Percentiles rank a stretch among this genome's conserved stretches.
These are phyloP conservation scores for Spirogloea muscicola DNA, from an alignment of 139 green algal species.

Conservation along the genomic window DNA sequence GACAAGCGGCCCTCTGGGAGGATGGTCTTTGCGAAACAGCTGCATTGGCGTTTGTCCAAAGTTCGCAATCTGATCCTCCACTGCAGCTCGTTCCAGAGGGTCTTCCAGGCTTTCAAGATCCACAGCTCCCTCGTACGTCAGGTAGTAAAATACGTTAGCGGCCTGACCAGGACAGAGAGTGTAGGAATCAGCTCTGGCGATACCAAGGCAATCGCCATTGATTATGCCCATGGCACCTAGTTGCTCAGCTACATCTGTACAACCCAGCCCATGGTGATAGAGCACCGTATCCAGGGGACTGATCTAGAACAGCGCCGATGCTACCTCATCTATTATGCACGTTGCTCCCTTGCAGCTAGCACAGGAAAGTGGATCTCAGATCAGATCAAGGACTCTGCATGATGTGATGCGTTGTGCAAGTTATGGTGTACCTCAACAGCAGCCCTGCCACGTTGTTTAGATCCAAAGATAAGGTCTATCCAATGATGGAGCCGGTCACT, in stretches of 20 bases:
- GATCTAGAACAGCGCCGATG: no score
- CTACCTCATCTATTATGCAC: no score
- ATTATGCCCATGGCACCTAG: not conserved
- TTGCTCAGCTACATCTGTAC: not conserved
- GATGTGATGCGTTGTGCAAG: constrained; percentile 9
- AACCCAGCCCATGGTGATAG: no score
- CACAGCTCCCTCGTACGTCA: constrained; percentile 55
- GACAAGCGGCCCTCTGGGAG: not conserved
- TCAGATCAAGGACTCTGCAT: no score
- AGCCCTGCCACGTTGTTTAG: constrained; percentile 34
- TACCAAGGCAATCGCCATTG: not conserved
- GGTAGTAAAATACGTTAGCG: constrained; percentile 59
- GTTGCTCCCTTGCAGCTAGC: no score
- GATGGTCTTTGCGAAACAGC: constrained; percentile 44
- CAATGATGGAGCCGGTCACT: constrained; percentile 58
- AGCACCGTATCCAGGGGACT: no score
- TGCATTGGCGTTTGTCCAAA: constrained; percentile 53
- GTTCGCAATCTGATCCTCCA: constrained; percentile 46
- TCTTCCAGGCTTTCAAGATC: constrained; percentile 46
- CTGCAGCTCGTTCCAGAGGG: constrained; percentile 19
- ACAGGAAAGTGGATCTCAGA: no score
- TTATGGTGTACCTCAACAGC: not conserved
- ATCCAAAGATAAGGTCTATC: constrained; percentile 53
- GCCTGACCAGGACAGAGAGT: constrained; percentile 26
- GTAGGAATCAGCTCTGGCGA: not conserved